These are phyloP conservation scores for Hericium rajendrae DNA, from an alignment of 768 basidiomycete species.

Conservation along the genomic window DNA sequence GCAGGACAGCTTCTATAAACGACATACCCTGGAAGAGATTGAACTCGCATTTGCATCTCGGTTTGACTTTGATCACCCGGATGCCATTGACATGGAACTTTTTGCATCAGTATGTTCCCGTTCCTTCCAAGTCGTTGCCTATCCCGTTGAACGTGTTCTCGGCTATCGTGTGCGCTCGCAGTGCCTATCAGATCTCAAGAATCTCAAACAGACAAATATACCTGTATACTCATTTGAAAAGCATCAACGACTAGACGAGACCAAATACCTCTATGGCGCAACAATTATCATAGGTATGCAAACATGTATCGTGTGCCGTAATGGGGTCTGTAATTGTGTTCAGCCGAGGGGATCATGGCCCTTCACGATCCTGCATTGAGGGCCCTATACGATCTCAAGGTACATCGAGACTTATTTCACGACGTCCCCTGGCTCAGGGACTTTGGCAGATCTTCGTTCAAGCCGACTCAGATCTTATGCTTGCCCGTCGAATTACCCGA, in stretches of 20 bases:
- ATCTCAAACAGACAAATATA: slow-evolving; percentile 76
- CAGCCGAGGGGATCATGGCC: slow-evolving; percentile 89
- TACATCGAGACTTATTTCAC: slow-evolving; percentile 16
- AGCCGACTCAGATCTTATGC: slow-evolving; percentile 94
- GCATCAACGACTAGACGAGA: slow-evolving; percentile 74
- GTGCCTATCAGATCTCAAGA: slow-evolving; percentile 82
- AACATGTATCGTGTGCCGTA: not conserved
- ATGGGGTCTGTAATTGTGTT: not conserved
- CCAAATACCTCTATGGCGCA: slow-evolving; percentile 87
- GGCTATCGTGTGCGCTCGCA: slow-evolving; percentile 20
- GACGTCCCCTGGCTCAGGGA: not conserved
- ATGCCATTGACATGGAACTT: slow-evolving; percentile 83
- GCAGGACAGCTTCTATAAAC: slow-evolving; percentile 92
- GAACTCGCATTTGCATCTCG: slow-evolving; percentile 72
- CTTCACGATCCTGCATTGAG: slow-evolving; percentile 73
- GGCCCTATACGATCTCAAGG: slow-evolving; percentile 87
- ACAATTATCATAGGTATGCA: slow-evolving; percentile 74
- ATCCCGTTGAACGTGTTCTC: not conserved
- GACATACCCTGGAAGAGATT: slow-evolving; percentile 69
- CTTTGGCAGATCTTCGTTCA: slow-evolving; percentile 68
- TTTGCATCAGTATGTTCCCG: slow-evolving; percentile 58
- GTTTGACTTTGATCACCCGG: slow-evolving; percentile 86
- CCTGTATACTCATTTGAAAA: slow-evolving; percentile 91
- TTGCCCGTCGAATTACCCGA: slow-evolving; percentile 81
- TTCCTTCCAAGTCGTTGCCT: not conserved